A percentile compares a stretch with the other conserved stretches of the same genome.
phyloP scores from a whole-genome alignment of 1,139 yeast species.

The Hansenula anomala region DNA sequence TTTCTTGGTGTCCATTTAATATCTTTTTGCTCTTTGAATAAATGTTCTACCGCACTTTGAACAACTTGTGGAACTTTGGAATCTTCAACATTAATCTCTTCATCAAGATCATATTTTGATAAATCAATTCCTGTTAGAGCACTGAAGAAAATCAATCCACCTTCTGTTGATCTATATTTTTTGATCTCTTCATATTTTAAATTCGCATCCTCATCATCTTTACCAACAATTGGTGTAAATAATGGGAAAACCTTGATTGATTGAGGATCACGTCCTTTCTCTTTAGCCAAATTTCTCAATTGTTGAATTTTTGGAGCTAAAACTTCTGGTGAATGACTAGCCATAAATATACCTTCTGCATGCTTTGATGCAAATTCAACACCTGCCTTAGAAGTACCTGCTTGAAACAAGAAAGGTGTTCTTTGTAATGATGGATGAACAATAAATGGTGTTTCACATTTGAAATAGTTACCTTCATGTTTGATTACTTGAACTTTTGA shows the following conservation, averaged over 20 bases:
- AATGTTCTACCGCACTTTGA: constrained; percentile 20
- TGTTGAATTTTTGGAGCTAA: constrained; percentile 19
- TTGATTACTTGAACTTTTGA: constrained; percentile 31
- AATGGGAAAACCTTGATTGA: constrained; percentile 24
- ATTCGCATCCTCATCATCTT: constrained; percentile 28
- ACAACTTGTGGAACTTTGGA: constrained; percentile 26
- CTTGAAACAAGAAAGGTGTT: constrained; percentile 39
- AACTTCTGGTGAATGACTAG: constrained; percentile 22
- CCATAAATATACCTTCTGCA: constrained; percentile 38
- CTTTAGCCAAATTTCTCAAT: constrained; percentile 20
- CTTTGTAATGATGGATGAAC: constrained; percentile 39
- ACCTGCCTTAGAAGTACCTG: constrained; percentile 40
- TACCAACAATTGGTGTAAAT: constrained; percentile 24
- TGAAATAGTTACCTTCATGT: constrained; percentile 33
- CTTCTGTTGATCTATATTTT: constrained; percentile 24
- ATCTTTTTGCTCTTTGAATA: constrained; percentile 6
- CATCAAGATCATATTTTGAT: constrained; percentile 21
- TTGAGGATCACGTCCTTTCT: constrained; percentile 23
- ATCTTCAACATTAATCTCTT: constrained; percentile 24
- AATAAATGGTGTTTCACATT: constrained; percentile 35
- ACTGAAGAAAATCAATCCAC: constrained; percentile 28
- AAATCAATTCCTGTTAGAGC: constrained; percentile 31
- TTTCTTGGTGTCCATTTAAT: constrained; percentile 26
- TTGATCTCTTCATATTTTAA: constrained; percentile 21
- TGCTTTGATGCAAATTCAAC: constrained; percentile 38